Evolutionary conservation across 257 asterid genomes (phyloP).

Genomic region (Lycium ferocissimum): DNA sequence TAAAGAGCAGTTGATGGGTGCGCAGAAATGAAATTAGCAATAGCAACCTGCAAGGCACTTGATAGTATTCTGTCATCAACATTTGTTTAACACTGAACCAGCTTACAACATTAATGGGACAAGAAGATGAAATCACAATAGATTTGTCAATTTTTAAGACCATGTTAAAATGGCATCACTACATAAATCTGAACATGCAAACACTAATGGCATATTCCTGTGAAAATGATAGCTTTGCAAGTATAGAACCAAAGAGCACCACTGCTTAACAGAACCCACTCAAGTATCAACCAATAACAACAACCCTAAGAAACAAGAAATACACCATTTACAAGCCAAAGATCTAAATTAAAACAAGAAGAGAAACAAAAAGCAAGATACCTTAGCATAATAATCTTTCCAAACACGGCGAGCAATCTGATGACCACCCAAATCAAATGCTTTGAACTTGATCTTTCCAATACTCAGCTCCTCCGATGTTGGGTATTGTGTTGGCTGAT

Average conservation of each 20-base stretch:
- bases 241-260: neutral
- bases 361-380: slow-evolving; percentile 22
- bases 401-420: slow-evolving; percentile 94
- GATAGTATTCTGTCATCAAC: too few species aligned
- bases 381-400: slow-evolving; percentile 96
- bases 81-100: neutral
- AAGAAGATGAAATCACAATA: neutral
- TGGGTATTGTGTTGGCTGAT: slow-evolving; percentile 91
- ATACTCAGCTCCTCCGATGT: slow-evolving; percentile 93
- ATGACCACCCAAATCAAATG: slow-evolving; percentile 95
- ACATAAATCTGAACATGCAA: neutral
- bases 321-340: neutral
- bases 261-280: neutral
- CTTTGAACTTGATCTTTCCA: slow-evolving; percentile 89
- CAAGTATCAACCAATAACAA: slow-evolving; percentile 15
- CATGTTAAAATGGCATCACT: neutral
- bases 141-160: neutral
- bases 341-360: neutral
- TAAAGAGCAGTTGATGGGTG: neutral
- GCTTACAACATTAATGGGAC: neutral
- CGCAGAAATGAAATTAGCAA: neutral
- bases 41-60: neutral
- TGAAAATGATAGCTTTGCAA: neutral
- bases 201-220: neutral
- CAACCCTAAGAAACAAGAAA: neutral